phyloP scores from a whole-genome alignment of 2,329 filamentous ascomycete species.

The Elsinoe necatrix region DNA sequence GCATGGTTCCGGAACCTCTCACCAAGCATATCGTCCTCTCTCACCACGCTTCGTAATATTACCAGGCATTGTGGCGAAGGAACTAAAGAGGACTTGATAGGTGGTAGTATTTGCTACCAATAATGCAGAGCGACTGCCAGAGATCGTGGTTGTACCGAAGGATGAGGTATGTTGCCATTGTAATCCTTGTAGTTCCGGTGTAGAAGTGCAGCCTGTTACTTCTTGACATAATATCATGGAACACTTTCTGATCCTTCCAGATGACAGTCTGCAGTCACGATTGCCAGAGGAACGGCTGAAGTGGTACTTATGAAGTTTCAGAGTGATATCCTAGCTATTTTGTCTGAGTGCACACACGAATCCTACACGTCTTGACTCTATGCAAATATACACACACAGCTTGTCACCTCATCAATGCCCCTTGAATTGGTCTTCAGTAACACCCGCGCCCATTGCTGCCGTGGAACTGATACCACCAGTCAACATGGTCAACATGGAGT shows the following conservation, averaged over 20 bases:
- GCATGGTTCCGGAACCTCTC: no score
- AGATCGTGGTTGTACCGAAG: no score
- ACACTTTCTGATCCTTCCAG: not conserved
- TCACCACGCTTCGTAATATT: no score
- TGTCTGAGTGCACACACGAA: not conserved
- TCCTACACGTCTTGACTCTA: not conserved
- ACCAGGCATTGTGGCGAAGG: no score
- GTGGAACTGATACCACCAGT: constrained; percentile 86
- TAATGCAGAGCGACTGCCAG: no score
- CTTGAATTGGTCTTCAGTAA: constrained; percentile 90
- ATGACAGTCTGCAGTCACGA: not conserved
- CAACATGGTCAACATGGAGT: constrained; percentile 95
- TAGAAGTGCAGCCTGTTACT: no score
- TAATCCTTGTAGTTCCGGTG: no score
- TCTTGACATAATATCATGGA: not conserved
- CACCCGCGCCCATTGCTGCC: constrained; percentile 92
- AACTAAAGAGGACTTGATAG: no score
- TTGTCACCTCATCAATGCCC: not conserved
- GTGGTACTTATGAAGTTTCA: not conserved
- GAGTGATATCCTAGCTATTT: not conserved
- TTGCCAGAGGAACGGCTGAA: not conserved
- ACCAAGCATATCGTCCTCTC: no score
- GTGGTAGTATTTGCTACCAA: no score
- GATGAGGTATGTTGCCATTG: no score
- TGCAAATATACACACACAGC: not conserved